A percentile compares a stretch with the other conserved stretches of the same genome.
These are phyloP conservation scores for Balansia obtecta DNA, from an alignment of 2,329 filamentous ascomycete species.

Conservation along the genomic window DNA sequence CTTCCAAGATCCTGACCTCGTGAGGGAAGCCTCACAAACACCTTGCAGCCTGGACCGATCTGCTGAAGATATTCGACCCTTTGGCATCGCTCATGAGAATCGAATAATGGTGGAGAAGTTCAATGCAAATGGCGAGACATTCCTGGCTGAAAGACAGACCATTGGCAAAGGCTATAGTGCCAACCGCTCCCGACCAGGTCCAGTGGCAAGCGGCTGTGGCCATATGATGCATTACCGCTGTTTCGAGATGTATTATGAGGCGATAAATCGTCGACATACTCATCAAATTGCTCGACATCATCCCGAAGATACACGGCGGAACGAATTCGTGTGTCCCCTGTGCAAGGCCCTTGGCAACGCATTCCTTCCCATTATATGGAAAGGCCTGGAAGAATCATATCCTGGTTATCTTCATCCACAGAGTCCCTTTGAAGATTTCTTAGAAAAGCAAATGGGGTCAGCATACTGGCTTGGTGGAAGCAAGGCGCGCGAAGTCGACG, in stretches of 20 bases:
- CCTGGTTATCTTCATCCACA: constrained; percentile 55
- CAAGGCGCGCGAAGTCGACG: constrained; percentile 23
- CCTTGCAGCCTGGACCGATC: constrained; percentile 76
- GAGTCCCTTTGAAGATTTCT: constrained; percentile 53
- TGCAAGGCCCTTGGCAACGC: constrained; percentile 95
- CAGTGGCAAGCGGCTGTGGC: constrained; percentile 82
- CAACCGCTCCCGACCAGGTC: constrained; percentile 52
- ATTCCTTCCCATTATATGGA: constrained; percentile 93
- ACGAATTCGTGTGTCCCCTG: constrained; percentile 91
- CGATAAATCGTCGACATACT: constrained; percentile 70
- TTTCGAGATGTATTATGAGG: constrained; percentile 83
- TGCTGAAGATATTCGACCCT: constrained; percentile 72
- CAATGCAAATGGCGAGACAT: constrained; percentile 56
- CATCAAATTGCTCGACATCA: constrained; percentile 93
- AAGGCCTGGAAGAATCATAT: constrained; percentile 74
- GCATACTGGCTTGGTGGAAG: constrained; percentile 29
- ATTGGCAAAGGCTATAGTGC: constrained; percentile 83
- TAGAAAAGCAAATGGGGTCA: constrained; percentile 44
- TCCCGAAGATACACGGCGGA: constrained; percentile 63
- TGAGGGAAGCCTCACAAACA: constrained; percentile 68
- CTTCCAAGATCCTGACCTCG: constrained; percentile 66
- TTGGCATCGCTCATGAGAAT: constrained; percentile 84
- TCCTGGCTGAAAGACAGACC: constrained; percentile 64
- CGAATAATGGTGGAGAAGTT: constrained; percentile 64
- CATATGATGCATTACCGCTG: constrained; percentile 98